Conservation (phyloP, 139 green algal genomes). For the Closterium sp. region DNA sequence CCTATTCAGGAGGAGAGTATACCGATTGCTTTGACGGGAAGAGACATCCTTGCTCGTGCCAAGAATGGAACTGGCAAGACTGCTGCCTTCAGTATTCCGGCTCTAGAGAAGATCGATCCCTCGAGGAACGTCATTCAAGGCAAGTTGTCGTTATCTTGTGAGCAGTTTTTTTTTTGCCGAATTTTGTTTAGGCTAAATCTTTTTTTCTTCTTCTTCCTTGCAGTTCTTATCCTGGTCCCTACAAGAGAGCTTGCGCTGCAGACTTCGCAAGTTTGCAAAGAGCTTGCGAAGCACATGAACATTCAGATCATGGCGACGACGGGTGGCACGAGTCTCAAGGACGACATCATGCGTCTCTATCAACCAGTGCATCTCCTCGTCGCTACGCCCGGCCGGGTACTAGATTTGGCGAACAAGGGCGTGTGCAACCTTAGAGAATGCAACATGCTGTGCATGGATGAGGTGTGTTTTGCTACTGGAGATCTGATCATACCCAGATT, state of each 20-base stretch:
- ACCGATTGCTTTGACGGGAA: conserved; percentile 92
- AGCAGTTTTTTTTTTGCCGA: background rate
- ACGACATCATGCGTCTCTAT: conserved; percentile 98
- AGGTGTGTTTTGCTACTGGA: conserved; percentile 64
- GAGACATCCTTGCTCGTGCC: conserved; percentile 96
- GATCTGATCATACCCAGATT: background rate
- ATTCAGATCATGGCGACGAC: conserved; percentile 96
- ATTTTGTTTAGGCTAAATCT: background rate
- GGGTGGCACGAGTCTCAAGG: conserved; percentile 90
- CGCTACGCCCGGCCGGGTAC: conserved; percentile 93
- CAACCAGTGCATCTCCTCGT: conserved; percentile 90
- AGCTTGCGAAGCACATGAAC: conserved; percentile 94
- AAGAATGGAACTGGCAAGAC: conserved; percentile 99
- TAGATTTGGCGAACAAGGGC: conserved; percentile 93
- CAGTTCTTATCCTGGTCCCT: conserved; percentile 95
- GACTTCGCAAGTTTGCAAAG: conserved; percentile 94
- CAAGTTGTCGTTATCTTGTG: conserved; percentile 20
- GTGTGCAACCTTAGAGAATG: conserved; percentile 87
- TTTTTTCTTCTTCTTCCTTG: too few relatives aligned
- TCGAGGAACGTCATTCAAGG: conserved; percentile 89
- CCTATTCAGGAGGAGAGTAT: conserved; percentile 93
- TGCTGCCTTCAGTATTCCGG: conserved; percentile 96
- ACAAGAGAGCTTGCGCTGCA: conserved; percentile 97
- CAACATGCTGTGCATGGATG: conserved; percentile 93
- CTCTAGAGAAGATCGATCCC: conserved; percentile 91